Base-by-base conservation (phyloP, 176 grass and related monocot genomes). In the Musa itinerans region DNA sequence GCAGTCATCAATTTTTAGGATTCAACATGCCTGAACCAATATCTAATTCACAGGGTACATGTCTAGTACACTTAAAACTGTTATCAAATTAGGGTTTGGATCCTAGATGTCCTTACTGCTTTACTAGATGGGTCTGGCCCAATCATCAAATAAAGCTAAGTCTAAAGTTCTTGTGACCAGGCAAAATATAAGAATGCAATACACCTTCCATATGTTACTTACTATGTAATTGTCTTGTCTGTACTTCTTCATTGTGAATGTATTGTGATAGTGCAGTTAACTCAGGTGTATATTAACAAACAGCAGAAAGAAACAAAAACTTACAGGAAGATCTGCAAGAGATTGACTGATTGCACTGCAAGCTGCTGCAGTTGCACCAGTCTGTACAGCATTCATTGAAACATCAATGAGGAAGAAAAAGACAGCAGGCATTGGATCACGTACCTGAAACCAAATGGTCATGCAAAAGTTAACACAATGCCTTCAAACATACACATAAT, bases 381-480 rank as follows among this genome's bases (percentile, higher is more conserved):
- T 93, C 68, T 90, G 86, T 81, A 98, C 71, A 21, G 90, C 88
- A 82, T 98, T 98, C 94, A 98, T 89, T 16, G 94, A 91, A 69
- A 93, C 90, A 76, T 98, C 94, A 81, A 98, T 81, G 65, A 98
- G 78, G 82, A 98, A 98, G 74, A 98, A 98, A 85, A 87, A 98
- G 23, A 98, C 90, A 75, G 90, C 90, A 71, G 90, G 94, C 94
- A 98, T 98, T 53, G 94, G 94, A 51, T 98, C 94, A 75, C 94
- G 90, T 26, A 98, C 92, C 92, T 96, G 88, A 76, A 29, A 16
- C 63, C 74, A 85, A 52, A 81, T 77, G 29, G 19, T 16, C 49
- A 25, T 53, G 49, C 34, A 81, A 81, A 80, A 61, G 54, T 68
- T 70, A 48, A 51, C 81, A 52, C 50, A 57, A 83, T 77, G 29